phyloP scores from a whole-genome alignment of 192 early-diverging fungal genomes.

The Geosiphon pyriformis region DNA sequence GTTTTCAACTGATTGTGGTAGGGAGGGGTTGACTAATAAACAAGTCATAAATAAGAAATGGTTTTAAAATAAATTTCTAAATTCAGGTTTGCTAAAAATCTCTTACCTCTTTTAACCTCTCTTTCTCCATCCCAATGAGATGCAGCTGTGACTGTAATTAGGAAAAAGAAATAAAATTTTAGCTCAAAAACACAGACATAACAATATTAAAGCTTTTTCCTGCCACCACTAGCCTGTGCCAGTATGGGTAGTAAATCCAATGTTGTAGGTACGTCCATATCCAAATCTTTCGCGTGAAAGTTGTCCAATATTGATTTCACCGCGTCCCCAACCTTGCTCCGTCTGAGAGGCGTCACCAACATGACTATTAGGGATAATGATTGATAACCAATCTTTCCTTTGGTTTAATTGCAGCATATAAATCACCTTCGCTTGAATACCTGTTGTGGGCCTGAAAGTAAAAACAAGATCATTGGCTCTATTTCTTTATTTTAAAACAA shows the following conservation, averaged over 20 bases:
- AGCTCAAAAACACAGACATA: too few relatives aligned
- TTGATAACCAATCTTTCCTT: neutral
- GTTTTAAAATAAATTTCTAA: too few relatives aligned
- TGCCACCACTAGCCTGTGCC: neutral
- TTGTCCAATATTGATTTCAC: constrained; percentile 14
- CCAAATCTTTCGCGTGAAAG: constrained; percentile 1
- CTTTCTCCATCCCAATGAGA: neutral
- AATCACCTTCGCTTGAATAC: neutral
- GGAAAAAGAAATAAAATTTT: neutral
- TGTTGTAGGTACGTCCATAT: neutral
- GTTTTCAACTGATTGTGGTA: neutral
- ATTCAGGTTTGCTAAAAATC: too few relatives aligned
- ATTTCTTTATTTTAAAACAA: neutral
- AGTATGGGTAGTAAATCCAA: constrained; percentile 8
- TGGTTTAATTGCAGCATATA: neutral
- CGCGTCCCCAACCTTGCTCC: neutral
- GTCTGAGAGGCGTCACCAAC: constrained; percentile 6
- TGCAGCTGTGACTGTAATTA: neutral
- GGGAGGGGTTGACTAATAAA: neutral
- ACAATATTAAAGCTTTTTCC: neutral
- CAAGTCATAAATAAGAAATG: neutral
- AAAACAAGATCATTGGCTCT: neutral
- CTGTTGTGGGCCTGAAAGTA: constrained; percentile 4
- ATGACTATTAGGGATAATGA: neutral
- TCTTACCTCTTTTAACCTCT: neutral